phyloP scores from a whole-genome alignment of 192 early-diverging fungal genomes.

The Spizellomyces sp. region DNA sequence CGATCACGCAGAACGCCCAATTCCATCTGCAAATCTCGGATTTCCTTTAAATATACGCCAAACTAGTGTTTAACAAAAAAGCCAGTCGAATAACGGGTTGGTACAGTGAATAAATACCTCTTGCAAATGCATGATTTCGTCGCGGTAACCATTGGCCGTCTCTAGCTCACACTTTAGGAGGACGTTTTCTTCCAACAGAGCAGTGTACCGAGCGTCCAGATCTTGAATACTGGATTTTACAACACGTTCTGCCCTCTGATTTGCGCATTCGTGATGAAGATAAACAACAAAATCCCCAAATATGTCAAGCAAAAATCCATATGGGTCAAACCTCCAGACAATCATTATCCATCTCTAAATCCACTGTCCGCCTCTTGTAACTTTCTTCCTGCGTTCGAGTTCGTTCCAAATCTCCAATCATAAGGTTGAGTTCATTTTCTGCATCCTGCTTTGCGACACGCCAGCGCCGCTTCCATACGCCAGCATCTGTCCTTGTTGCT shows the following conservation, averaged over 20 bases:
- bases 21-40: neutral
- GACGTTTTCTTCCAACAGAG: neutral
- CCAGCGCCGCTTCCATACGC: neutral
- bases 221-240: neutral
- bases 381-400: neutral
- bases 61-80: too few relatives aligned
- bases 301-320: neutral
- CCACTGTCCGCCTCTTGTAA: neutral
- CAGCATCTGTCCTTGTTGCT: neutral
- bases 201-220: neutral
- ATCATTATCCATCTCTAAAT: slow-evolving; percentile 2
- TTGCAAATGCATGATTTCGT: neutral
- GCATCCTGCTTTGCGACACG: neutral
- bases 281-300: neutral
- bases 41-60: neutral
- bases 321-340: neutral
- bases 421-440: neutral
- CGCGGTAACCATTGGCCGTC: neutral
- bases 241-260: neutral
- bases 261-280: neutral
- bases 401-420: neutral
- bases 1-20: neutral
- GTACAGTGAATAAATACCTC: neutral
- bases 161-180: neutral
- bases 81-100: too few relatives aligned